Conservation (phyloP, 2,329 filamentous ascomycete species). For the Drechmeria coniospora region DNA sequence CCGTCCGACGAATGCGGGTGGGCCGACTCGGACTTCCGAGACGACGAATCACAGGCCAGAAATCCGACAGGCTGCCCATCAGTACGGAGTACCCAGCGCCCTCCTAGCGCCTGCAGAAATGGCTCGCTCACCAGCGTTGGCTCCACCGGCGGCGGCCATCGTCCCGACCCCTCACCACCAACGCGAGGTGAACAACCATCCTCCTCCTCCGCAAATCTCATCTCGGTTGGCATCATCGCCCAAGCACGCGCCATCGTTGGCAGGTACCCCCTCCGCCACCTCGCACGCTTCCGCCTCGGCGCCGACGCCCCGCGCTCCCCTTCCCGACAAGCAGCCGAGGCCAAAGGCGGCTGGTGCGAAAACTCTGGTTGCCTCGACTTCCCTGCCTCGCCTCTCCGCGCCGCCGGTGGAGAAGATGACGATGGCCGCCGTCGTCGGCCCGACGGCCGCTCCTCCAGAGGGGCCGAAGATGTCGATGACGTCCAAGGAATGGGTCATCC, state of each 20-base stretch:
- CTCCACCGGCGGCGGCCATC: conserved; percentile 6
- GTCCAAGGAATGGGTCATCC: conserved; percentile 74
- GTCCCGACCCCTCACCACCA: conserved; percentile 8
- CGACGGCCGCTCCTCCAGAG: conserved; percentile 22
- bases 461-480: conserved; percentile 46
- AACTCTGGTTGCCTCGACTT: conserved; percentile 10
- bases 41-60: conserved; percentile 4
- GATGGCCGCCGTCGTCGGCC: conserved; percentile 31
- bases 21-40: conserved; percentile 14
- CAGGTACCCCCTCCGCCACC: conserved; percentile 6
- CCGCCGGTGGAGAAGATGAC: conserved; percentile 27
- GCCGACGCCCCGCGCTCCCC: conserved; percentile 9
- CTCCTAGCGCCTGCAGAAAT: no score
- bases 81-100: no score
- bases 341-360: conserved; percentile 10
- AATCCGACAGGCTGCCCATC: conserved; percentile 3
- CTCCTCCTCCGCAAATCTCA: conserved; percentile 1
- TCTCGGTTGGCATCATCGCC: background rate
- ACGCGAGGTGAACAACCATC: background rate
- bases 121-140: conserved; percentile 11
- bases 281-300: conserved; percentile 6
- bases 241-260: conserved; percentile 3
- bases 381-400: conserved; percentile 16
- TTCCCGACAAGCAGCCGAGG: conserved; percentile 8
- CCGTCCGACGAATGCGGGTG: conserved; percentile 1